Evolutionary conservation across 2,329 filamentous ascomycete genomes (phyloP).

Genomic region (Myriosclerotinia duriaeana): DNA sequence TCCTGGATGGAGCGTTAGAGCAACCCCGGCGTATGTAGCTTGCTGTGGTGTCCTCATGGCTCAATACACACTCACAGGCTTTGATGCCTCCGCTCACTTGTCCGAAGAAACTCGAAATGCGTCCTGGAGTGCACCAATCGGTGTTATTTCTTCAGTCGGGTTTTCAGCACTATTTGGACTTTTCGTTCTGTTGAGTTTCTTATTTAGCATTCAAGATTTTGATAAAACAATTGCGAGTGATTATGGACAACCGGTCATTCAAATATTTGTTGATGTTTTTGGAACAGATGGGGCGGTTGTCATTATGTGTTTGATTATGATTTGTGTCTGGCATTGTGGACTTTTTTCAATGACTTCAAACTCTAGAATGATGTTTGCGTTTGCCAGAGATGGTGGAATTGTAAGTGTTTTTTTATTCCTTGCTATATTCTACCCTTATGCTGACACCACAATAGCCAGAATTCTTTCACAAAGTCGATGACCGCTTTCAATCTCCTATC

Average conservation of each 20-base stretch:
- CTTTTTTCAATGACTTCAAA: slow-evolving; percentile 59
- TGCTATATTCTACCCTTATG: not conserved
- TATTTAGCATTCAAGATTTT: slow-evolving; percentile 61
- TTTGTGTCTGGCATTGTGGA: slow-evolving; percentile 62
- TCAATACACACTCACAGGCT: slow-evolving; percentile 56
- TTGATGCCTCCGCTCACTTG: slow-evolving; percentile 57
- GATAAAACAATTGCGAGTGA: slow-evolving; percentile 46
- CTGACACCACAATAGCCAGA: slow-evolving; percentile 40
- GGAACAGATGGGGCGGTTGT: slow-evolving; percentile 56
- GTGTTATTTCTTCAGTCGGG: slow-evolving; percentile 56
- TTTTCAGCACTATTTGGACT: slow-evolving; percentile 59
- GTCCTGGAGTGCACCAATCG: slow-evolving; percentile 56
- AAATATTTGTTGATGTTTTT: slow-evolving; percentile 58
- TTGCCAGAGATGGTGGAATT: slow-evolving; percentile 56
- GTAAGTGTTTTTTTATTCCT: slow-evolving; percentile 31
- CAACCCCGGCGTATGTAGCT: slow-evolving; percentile 55
- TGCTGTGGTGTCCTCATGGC: slow-evolving; percentile 54
- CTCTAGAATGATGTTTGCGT: slow-evolving; percentile 60
- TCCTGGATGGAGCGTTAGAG: slow-evolving; percentile 54
- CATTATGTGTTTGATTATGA: slow-evolving; percentile 55
- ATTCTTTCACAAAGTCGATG: slow-evolving; percentile 56
- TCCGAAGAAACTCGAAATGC: slow-evolving; percentile 58
- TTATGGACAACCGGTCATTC: slow-evolving; percentile 55
- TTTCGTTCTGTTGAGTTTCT: slow-evolving; percentile 56
- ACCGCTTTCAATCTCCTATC: slow-evolving; percentile 50